Evolutionary conservation across 305 asterid genomes (phyloP).

Genomic region (Fraxinus sp.): DNA sequence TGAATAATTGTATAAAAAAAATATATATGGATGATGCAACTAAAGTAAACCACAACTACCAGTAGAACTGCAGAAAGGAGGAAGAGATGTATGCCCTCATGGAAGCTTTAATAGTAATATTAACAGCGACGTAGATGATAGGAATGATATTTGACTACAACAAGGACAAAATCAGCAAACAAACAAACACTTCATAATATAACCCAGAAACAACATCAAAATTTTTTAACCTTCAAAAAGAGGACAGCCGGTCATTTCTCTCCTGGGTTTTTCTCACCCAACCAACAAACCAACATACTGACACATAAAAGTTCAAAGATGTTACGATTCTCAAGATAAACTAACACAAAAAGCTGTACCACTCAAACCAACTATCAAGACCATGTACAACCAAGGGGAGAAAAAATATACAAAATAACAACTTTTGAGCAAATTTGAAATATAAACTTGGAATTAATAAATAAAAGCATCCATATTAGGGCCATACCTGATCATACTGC

Average conservation of each 20-base stretch:
- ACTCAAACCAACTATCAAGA: neutral
- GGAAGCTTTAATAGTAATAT: neutral
- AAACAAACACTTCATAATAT: neutral
- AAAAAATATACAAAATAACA: neutral
- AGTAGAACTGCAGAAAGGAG: neutral
- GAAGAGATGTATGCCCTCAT: neutral
- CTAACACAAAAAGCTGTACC: neutral
- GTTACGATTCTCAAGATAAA: too few species aligned
- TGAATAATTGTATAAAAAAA: neutral
- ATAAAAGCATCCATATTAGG: neutral
- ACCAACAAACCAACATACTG: neutral
- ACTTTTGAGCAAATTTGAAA: neutral
- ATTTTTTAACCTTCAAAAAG: neutral
- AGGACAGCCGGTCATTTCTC: neutral
- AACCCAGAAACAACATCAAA: neutral
- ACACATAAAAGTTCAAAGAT: too few species aligned
- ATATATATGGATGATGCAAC: neutral
- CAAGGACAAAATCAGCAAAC: neutral
- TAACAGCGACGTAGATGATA: neutral
- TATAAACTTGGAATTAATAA: neutral
- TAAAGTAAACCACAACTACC: neutral
- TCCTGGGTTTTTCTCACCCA: too few species aligned
- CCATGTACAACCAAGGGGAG: neutral
- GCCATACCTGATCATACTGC: conserved; percentile 61
- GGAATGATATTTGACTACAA: neutral